These are phyloP conservation scores for Saccharomycopsis microspora DNA, from an alignment of 805 yeast genomes.

Conservation along the genomic window DNA sequence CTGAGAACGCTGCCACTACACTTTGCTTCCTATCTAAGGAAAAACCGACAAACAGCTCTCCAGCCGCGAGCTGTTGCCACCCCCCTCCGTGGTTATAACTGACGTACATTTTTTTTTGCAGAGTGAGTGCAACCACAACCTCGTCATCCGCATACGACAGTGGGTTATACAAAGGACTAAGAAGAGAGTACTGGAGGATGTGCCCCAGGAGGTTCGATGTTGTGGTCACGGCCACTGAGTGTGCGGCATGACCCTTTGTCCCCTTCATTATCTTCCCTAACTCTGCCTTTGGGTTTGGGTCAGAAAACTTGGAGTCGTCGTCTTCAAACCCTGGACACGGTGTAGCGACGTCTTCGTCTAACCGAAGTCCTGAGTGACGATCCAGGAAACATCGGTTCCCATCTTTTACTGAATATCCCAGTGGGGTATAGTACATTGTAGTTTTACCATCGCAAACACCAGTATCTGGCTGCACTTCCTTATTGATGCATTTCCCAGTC, in stretches of 20 bases:
- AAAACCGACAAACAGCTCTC: background rate
- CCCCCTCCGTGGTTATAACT: slow-evolving; percentile 2
- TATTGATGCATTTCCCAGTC: slow-evolving; percentile 35
- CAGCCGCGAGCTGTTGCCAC: slow-evolving; percentile 1
- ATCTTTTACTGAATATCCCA: slow-evolving; percentile 28
- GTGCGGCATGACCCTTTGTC: background rate
- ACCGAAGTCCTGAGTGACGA: background rate
- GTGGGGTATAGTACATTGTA: slow-evolving; percentile 7
- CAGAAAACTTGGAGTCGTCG: background rate
- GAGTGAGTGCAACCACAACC: background rate
- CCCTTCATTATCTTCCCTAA: slow-evolving; percentile 1
- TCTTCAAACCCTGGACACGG: slow-evolving; percentile 4
- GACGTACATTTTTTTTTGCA: background rate
- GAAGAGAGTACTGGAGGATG: background rate
- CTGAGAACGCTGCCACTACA: background rate
- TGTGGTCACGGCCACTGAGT: background rate
- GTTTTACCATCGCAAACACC: slow-evolving; percentile 11
- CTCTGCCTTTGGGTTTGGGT: slow-evolving; percentile 6
- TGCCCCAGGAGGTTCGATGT: slow-evolving; percentile 1
- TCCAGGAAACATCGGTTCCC: slow-evolving; percentile 31
- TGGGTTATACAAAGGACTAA: background rate
- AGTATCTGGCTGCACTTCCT: background rate
- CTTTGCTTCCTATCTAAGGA: slow-evolving; percentile 1
- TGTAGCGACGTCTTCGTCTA: slow-evolving; percentile 6
- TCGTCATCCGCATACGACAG: slow-evolving; percentile 1